Evolutionary conservation across 1,139 yeast species (phyloP).

Genomic region (Fermentozyma sake): DNA sequence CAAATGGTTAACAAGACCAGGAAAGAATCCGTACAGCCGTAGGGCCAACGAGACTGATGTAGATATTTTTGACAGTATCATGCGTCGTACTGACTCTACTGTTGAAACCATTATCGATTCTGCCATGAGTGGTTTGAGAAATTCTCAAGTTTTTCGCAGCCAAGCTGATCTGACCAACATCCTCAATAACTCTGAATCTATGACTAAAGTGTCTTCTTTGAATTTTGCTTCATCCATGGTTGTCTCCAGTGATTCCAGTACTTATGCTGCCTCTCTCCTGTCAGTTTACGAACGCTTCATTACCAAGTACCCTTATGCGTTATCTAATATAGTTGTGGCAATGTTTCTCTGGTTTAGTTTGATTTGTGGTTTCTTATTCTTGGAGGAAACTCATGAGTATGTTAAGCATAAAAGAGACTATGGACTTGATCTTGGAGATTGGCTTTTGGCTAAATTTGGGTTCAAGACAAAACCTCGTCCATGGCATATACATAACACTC

Average conservation of each 20-base stretch:
- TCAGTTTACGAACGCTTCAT: constrained; percentile 23
- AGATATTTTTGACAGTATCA: too few relatives aligned
- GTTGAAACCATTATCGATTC: too few relatives aligned
- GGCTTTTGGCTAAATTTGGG: constrained; percentile 30
- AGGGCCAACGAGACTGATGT: constrained; percentile 1
- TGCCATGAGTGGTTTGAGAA: too few relatives aligned
- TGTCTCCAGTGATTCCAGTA: too few relatives aligned
- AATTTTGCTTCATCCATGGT: too few relatives aligned
- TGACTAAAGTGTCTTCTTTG: constrained; percentile 1
- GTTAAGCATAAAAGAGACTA: constrained; percentile 38
- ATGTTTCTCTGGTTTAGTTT: constrained; percentile 34
- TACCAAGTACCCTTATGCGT: constrained; percentile 48
- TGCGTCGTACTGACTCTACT: too few relatives aligned
- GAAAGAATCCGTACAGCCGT: constrained; percentile 6
- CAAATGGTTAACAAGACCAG: constrained; percentile 28
- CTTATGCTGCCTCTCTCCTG: background rate
- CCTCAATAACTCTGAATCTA: too few relatives aligned
- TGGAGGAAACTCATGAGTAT: constrained; percentile 56
- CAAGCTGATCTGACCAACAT: too few relatives aligned
- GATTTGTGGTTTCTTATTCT: constrained; percentile 41
- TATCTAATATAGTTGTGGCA: constrained; percentile 54
- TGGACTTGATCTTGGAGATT: constrained; percentile 52
- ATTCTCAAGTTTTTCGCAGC: too few relatives aligned
- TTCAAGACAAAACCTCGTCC: constrained; percentile 25
- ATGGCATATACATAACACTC: too few relatives aligned